Evolutionary conservation across 2,329 filamentous ascomycete species (phyloP), one percentile per base, ranked within the genome.

Genomic region (Aspergillus hortae): DNA sequence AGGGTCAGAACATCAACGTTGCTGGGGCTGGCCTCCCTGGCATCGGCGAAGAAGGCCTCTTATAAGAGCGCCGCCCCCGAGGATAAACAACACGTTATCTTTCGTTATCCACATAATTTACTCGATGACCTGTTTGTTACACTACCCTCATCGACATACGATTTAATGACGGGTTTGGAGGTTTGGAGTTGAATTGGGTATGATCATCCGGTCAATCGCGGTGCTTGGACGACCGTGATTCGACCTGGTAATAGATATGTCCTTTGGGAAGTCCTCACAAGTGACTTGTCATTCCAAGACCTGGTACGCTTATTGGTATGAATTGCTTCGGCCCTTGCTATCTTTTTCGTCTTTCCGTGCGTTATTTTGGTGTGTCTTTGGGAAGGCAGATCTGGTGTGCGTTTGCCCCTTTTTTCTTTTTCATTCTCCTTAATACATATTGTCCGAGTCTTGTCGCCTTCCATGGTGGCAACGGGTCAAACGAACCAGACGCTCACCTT

Each of bases 11-110:
- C 58, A 72, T 75, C 52, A 75, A 75, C 52, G 73, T 76, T 60
- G 73, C 74, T 57, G 74, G 74, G 67, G 74, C 73, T 67, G 74
- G 74, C 52, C 68, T 76, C 63, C 73, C 73, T 55, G 74, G 74
- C 55, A 75, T 75, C 55, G 72, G 72, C 52, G 72, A 75, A 58
- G 71, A 74, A 60, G 71, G 71, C 43, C 67, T 74, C 43, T 52
- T 73, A 58, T 73, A 55, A 47, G 11, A 27, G 25, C 17, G 40
- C 7, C 14, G 23, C 33, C 15, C 15, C 41, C 12, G 46, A 44
- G 25, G 42, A 49, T 32, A 48, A 21, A 44, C 41, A 36, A 32
- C 46, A 27, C 40, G 48, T 51, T 49, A 17, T 51, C 47, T 46
- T 55, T 58, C 55, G 54, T 51, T 46, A 61, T 62, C 57, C 56